Evolutionary conservation across 371 early-diverging fungal species (phyloP), one percentile per base, ranked within the genome.

Genomic region (Apophysomyces trapeziformis): DNA sequence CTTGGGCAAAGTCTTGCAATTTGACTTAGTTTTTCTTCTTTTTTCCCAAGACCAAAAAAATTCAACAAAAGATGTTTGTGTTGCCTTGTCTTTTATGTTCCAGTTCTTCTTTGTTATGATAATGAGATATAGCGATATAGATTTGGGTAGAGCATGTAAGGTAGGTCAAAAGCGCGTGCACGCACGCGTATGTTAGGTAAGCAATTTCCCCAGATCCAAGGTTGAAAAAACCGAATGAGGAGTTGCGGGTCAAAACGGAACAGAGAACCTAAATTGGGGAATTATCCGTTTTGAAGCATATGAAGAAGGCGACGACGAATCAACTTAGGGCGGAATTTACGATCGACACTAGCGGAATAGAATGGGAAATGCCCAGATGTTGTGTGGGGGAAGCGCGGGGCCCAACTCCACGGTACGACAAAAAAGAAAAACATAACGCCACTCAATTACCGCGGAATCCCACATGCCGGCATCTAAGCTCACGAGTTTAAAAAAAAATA

Each of bases 391-490:
- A 39, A 39, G 45, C 21, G 39, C 60, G 38, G 39, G 60, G 45
- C 60, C 44, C 38, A 60, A 26, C 13, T 60, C 41, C 16, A 32
- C 38, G 39, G 60, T 60, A 43, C 60, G 39, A 45, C 44, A 45
- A 60, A 39, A 45, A 16, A 59, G 12, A 13, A 38, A 60, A 60
- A 60, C 21, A 43, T 60, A 60, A 60, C 54, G 54, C 54, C 54
- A 50, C 54, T 11, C 54, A 50, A 50, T 50, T 50, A 45, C 60
- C 60, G 60, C 60, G 60, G 60, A 38, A 60, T 60, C 60, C 60
- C 60, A 60, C 60, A 60, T 43, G n/a, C 41, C 32, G 32, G 32
- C 32, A 32, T 60, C 60, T 45, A 60, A 39, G 60, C 60, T 45
- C 60, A 39, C 60, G 60, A 43, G 54, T 50, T 43, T 38, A 41